Conservation (phyloP, 306 rosid genomes). For the Notholithocarpus densiflorus region DNA sequence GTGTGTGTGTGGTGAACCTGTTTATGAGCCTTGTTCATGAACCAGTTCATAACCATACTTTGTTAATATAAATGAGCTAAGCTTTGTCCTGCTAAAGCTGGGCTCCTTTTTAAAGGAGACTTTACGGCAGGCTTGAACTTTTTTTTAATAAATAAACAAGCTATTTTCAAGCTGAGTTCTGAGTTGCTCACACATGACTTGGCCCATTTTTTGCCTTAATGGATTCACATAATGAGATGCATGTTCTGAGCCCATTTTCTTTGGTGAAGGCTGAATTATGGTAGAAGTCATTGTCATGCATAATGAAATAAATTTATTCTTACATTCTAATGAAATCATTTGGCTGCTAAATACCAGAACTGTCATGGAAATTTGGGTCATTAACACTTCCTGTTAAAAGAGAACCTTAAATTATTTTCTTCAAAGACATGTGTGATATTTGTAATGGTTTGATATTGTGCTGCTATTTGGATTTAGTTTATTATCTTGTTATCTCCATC, state of each 20-base stretch:
- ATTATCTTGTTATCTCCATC: conserved; percentile 6
- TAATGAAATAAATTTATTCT: not conserved
- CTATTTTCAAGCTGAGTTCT: not conserved
- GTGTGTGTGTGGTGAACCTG: not conserved
- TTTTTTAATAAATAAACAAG: not conserved
- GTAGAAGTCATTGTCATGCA: not conserved
- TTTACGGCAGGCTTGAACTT: too few species aligned
- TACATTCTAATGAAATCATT: not conserved
- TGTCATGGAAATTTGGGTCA: not conserved
- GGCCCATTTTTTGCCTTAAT: not conserved
- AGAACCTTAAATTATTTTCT: conserved; percentile 5
- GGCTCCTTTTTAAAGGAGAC: not conserved
- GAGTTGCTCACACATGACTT: not conserved
- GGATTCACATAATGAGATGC: not conserved
- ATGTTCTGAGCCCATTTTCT: not conserved
- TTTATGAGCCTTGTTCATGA: not conserved
- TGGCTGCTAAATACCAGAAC: not conserved
- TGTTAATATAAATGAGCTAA: not conserved
- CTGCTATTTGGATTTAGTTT: conserved; percentile 10
- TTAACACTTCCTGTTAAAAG: not conserved
- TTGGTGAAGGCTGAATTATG: not conserved
- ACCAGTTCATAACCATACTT: not conserved
- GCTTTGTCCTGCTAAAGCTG: not conserved
- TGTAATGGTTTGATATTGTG: not conserved
- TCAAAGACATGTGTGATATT: not conserved